Evolutionary conservation across 352 stramenopile genomes (phyloP), one percentile per base, ranked within the genome.

Genomic region (Pythium apleroticum): DNA sequence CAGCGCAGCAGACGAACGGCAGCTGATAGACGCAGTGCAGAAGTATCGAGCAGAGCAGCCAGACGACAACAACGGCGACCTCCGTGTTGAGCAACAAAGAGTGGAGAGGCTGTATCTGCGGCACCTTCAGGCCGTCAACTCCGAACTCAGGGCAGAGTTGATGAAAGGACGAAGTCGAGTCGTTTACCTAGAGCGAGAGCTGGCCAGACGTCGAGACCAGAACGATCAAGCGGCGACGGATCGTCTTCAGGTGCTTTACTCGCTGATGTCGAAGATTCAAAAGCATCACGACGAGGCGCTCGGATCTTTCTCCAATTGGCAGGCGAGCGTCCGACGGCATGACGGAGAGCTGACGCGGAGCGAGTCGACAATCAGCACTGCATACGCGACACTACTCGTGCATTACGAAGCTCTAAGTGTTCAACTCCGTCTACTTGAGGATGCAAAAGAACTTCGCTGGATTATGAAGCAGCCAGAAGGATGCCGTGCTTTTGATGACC

Each of bases 331-430:
- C 19, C 43, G 43, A 27, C 19, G 17, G 0, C 10, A 60, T n/a
- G 17, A 45, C 24, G 2, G 30, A 0, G 41, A 35, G 22, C 10
- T 28, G 46, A 27, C 22, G 12, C 17, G 22, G 9, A n/a, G 45
- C 37, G 24, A 52, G 11, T n/a, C 3, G 22, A 35, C 6, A 6
- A 30, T 55, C 11, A 20, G 41, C 20, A 12, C 8, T 8, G 41
- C 53, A 11, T 69, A 69, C 22, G 54, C 22, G 17, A 37, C 64
- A 14, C 52, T 69, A 12, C 37, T 69, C 9, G 39, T 11, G 6
- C 63, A 69, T 2, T 69, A 69, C 39, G 56, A 69, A 33, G 37
- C 31, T 3, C 22, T 69, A 19, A 41, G 35, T 24, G 10, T 56
- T 5, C 63, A 69, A 24, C 50, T 69, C 14, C 55, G 14, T 15